phyloP scores from a whole-genome alignment of 1,139 yeast species.

The Candida glucosophila region DNA sequence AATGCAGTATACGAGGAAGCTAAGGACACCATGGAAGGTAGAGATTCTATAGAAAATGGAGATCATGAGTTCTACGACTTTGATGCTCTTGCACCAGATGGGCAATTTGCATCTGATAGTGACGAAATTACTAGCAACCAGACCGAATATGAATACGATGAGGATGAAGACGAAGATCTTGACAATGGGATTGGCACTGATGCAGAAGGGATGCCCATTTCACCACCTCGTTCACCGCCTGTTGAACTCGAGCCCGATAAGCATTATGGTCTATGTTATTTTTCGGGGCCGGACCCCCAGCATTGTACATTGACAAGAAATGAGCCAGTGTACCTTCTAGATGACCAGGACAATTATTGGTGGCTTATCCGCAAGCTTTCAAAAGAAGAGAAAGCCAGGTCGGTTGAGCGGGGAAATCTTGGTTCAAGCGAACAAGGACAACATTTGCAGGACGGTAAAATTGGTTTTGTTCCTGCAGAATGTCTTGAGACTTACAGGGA shows the following conservation, averaged over 20 bases:
- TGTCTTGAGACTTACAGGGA: slow-evolving; percentile 88
- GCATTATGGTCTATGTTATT: slow-evolving; percentile 79
- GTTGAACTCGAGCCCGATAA: slow-evolving; percentile 77
- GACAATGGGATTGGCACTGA: slow-evolving; percentile 7
- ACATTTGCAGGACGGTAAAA: slow-evolving; percentile 54
- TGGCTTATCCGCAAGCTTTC: slow-evolving; percentile 77
- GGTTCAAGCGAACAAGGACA: slow-evolving; percentile 62
- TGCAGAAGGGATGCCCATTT: slow-evolving; percentile 15
- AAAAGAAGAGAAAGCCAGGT: slow-evolving; percentile 21
- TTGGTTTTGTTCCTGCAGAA: slow-evolving; percentile 97
- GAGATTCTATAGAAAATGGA: not conserved
- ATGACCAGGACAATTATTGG: slow-evolving; percentile 93
- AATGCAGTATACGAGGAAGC: not conserved
- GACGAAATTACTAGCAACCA: not conserved
- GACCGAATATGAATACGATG: slow-evolving; percentile 5
- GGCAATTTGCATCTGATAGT: slow-evolving; percentile 1
- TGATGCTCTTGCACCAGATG: slow-evolving; percentile 1
- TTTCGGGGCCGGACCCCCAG: slow-evolving; percentile 88
- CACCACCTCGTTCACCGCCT: slow-evolving; percentile 76
- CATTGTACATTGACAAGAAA: slow-evolving; percentile 78
- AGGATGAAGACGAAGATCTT: slow-evolving; percentile 6
- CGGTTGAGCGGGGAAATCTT: slow-evolving; percentile 10
- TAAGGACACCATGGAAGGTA: slow-evolving; percentile 1
- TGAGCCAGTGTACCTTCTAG: slow-evolving; percentile 73
- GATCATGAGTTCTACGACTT: not conserved